Percentiles rank a stretch among this genome's conserved stretches.
phyloP scores from a whole-genome alignment of 2,329 filamentous ascomycete genomes.

The Lithohypha guttulata region DNA sequence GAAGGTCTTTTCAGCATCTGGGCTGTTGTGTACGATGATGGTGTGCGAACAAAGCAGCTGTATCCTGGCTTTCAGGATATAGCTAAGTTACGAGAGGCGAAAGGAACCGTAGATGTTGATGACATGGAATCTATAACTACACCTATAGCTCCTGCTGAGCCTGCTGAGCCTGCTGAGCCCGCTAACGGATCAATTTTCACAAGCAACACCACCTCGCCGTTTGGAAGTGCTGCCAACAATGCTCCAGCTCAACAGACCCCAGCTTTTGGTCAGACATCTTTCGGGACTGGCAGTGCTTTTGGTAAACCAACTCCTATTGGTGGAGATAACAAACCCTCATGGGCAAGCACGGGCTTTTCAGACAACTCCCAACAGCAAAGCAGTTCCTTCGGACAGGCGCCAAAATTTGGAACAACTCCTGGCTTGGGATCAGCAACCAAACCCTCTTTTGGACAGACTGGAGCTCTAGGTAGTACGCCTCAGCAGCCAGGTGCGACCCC shows the following conservation, averaged over 20 bases:
- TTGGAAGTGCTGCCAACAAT: slow-evolving; percentile 10
- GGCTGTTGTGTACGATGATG: slow-evolving; percentile 88
- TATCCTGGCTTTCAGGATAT: slow-evolving; percentile 56
- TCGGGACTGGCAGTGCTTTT: slow-evolving; percentile 15
- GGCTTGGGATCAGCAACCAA: slow-evolving; percentile 18
- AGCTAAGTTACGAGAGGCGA: slow-evolving; percentile 13
- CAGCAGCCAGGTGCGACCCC: slow-evolving; percentile 19
- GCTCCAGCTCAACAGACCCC: too few relatives aligned
- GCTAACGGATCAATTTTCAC: background rate
- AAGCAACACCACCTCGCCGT: slow-evolving; percentile 3
- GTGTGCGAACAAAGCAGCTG: slow-evolving; percentile 60
- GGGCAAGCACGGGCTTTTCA: slow-evolving; percentile 21
- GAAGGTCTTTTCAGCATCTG: slow-evolving; percentile 76
- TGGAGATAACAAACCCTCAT: slow-evolving; percentile 21
- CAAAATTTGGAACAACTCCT: slow-evolving; percentile 29
- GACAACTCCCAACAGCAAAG: slow-evolving; percentile 6
- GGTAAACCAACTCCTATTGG: slow-evolving; percentile 23
- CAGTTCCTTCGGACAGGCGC: slow-evolving; percentile 15
- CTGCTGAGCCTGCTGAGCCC: slow-evolving; percentile 9
- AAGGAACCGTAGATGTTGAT: slow-evolving; percentile 10
- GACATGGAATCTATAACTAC: slow-evolving; percentile 21
- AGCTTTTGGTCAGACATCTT: slow-evolving; percentile 1
- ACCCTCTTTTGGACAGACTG: slow-evolving; percentile 28
- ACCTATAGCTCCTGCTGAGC: slow-evolving; percentile 14
- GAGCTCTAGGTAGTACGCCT: slow-evolving; percentile 29